Percentiles rank a stretch among this genome's conserved stretches.
phyloP scores from a whole-genome alignment of 1,284 basidiomycete species.

The Irpex rosettiformis region DNA sequence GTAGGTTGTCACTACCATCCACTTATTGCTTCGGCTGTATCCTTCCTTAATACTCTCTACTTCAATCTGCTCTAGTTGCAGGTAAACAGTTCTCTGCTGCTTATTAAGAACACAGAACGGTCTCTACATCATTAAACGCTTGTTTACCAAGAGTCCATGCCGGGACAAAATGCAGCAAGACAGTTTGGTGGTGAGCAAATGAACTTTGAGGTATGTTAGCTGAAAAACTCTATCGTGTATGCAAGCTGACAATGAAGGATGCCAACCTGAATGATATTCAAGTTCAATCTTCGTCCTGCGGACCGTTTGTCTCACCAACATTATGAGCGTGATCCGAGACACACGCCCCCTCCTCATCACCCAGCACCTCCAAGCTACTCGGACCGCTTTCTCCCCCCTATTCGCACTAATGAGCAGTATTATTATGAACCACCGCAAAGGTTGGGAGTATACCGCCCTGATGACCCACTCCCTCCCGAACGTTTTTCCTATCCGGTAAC shows the following conservation, averaged over 20 bases:
- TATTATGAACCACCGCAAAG: constrained; percentile 34
- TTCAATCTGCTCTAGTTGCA: not conserved
- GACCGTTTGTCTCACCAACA: not conserved
- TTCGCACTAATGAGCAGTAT: constrained; percentile 35
- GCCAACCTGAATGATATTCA: not conserved
- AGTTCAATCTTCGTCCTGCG: not conserved
- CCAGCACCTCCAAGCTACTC: constrained; percentile 38
- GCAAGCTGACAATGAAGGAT: too few species aligned
- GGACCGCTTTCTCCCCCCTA: constrained; percentile 46
- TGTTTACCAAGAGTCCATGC: not conserved
- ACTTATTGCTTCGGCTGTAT: not conserved
- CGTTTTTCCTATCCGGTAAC: constrained; percentile 37
- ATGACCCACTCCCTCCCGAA: constrained; percentile 47
- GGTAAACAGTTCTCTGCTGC: not conserved
- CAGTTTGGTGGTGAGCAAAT: constrained; percentile 1
- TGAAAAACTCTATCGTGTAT: too few species aligned
- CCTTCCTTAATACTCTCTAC: not conserved
- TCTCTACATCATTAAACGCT: not conserved
- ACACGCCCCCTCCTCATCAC: constrained; percentile 31
- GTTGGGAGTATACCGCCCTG: constrained; percentile 36
- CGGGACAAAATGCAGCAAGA: not conserved
- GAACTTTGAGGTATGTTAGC: not conserved
- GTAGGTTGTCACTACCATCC: too few species aligned
- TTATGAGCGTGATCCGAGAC: constrained; percentile 7
- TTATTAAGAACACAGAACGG: too few species aligned